Percentiles rank a stretch among this genome's conserved stretches.
These are phyloP conservation scores for Omphalotus olearius DNA, from an alignment of 1,284 basidiomycete genomes.

Conservation along the genomic window DNA sequence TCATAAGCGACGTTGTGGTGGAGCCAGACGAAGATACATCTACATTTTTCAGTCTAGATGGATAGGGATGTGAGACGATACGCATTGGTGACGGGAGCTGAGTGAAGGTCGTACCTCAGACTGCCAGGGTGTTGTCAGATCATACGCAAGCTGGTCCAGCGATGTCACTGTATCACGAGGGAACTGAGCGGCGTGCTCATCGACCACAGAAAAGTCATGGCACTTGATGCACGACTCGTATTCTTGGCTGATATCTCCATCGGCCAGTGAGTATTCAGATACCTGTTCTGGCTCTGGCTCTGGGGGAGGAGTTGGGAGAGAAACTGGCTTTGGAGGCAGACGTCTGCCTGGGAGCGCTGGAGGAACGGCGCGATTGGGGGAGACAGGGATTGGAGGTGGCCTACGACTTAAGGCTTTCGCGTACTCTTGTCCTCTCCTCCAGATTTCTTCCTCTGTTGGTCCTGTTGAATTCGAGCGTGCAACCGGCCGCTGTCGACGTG, in stretches of 20 bases:
- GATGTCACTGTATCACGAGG: conserved; percentile 34
- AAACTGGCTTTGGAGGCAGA: conserved; percentile 25
- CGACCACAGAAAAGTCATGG: conserved; percentile 36
- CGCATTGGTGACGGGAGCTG: too few relatives aligned
- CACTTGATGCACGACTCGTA: conserved; percentile 33
- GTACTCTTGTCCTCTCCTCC: conserved; percentile 20
- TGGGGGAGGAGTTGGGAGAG: conserved; percentile 27
- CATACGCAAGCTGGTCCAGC: conserved; percentile 32
- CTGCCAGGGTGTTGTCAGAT: conserved; percentile 35
- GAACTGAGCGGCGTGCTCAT: conserved; percentile 38
- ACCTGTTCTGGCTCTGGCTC: conserved; percentile 22
- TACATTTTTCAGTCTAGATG: conserved; percentile 32
- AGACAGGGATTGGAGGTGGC: conserved; percentile 28
- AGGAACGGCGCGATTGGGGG: conserved; percentile 20
- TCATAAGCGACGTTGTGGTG: conserved; percentile 43
- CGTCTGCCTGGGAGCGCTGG: conserved; percentile 18
- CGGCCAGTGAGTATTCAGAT: conserved; percentile 9
- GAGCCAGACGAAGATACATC: conserved; percentile 42
- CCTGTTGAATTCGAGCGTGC: background rate
- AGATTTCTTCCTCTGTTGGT: conserved; percentile 14
- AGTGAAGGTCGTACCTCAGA: conserved; percentile 20
- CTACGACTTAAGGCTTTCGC: conserved; percentile 27
- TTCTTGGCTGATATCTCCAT: conserved; percentile 14
- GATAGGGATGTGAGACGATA: too few relatives aligned
- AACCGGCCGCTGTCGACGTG: background rate